Conservation (phyloP, 2,329 filamentous ascomycete genomes). For the Didymella pinodella region DNA sequence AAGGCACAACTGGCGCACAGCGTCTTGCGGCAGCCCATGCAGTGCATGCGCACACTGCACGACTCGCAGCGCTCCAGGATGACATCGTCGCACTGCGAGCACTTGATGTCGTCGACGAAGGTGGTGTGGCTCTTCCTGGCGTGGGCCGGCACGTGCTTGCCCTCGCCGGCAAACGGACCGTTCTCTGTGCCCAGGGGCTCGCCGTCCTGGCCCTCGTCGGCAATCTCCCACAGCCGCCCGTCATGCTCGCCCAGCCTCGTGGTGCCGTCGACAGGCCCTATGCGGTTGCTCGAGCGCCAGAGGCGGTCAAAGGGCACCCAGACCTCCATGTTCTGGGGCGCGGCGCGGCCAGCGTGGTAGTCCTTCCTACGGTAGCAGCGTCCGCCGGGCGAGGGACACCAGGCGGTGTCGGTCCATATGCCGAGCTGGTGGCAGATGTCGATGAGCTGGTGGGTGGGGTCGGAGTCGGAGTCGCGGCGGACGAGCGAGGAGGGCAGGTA, state of each 20-base stretch:
- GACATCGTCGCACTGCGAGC: constrained; percentile 61
- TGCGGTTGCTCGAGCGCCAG: constrained; percentile 67
- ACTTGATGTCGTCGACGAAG: constrained; percentile 63
- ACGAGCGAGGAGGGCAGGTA: constrained; percentile 64
- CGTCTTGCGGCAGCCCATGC: constrained; percentile 66
- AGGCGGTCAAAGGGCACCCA: constrained; percentile 69
- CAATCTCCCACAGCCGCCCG: constrained; percentile 64
- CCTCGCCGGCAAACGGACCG: constrained; percentile 56
- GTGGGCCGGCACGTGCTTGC: constrained; percentile 63
- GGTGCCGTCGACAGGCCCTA: constrained; percentile 55
- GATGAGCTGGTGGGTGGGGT: constrained; percentile 67
- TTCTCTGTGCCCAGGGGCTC: constrained; percentile 63
- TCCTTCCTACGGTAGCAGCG: constrained; percentile 64
- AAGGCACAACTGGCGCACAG: constrained; percentile 68
- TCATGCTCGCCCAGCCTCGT: constrained; percentile 51
- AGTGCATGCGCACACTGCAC: constrained; percentile 69
- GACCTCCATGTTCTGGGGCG: constrained; percentile 64
- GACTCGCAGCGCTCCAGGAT: constrained; percentile 67
- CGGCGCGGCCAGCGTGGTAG: constrained; percentile 64
- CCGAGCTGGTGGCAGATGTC: constrained; percentile 65
- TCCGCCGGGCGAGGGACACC: constrained; percentile 66
- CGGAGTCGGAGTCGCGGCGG: constrained; percentile 66
- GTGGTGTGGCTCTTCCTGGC: constrained; percentile 61
- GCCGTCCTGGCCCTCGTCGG: constrained; percentile 62
- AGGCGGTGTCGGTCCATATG: constrained; percentile 69